These are phyloP conservation scores for Gaeumannomyces sp. DNA, from an alignment of 2,329 filamentous ascomycete genomes.

Conservation along the genomic window DNA sequence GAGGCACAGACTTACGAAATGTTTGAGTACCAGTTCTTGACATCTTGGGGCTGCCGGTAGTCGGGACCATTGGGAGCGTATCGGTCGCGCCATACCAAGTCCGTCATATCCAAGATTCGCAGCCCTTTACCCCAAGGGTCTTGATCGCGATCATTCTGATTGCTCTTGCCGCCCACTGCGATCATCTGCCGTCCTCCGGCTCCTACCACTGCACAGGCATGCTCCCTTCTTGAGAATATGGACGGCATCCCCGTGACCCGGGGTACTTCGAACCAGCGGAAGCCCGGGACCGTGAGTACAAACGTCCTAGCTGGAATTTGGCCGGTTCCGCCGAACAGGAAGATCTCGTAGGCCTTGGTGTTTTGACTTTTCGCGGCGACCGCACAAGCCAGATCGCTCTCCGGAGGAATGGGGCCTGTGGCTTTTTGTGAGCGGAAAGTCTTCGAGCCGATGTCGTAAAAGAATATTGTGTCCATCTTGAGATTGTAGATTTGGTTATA, in stretches of 20 bases:
- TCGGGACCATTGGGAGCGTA: not conserved
- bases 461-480: not conserved
- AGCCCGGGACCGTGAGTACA: not conserved
- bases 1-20: too few species aligned
- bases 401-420: not conserved
- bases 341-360: not conserved
- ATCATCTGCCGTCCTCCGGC: not conserved
- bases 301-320: not conserved
- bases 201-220: not conserved
- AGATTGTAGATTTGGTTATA: not conserved
- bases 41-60: not conserved
- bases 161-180: not conserved
- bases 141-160: not conserved
- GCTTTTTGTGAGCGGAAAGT: too few species aligned
- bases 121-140: too few species aligned
- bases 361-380: too few species aligned
- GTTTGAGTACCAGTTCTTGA: conserved; percentile 3
- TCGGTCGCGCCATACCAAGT: not conserved
- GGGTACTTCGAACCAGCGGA: not conserved
- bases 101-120: not conserved
- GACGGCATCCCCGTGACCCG: not conserved
- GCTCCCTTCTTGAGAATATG: not conserved
- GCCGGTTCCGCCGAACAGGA: not conserved
- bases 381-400: too few species aligned
- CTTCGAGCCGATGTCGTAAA: not conserved